Percentiles rank a stretch among this genome's conserved stretches.
Evolutionary conservation across 495 filamentous ascomycete genomes (phyloP).

Genomic region (Lindgomyces ingoldianus): DNA sequence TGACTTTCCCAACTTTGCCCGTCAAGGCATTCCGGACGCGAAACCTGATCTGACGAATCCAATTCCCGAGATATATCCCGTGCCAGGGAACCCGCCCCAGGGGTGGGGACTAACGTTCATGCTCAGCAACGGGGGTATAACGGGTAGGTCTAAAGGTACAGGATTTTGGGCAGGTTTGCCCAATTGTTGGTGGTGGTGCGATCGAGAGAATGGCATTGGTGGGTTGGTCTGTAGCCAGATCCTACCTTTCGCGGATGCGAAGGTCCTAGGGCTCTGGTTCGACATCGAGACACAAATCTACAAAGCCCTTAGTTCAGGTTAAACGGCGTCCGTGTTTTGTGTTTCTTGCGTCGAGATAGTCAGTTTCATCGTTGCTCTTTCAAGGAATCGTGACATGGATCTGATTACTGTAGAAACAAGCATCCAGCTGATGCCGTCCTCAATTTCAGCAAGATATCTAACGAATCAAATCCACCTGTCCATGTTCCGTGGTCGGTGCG

Average conservation of each 20-base stretch:
- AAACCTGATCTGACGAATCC: slow-evolving; percentile 51
- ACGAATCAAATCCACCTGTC: too few species aligned
- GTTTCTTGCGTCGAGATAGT: not conserved
- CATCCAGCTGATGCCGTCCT: too few species aligned
- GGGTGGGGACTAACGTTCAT: slow-evolving; percentile 60
- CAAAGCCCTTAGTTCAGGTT: slow-evolving; percentile 5
- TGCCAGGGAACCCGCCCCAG: slow-evolving; percentile 46
- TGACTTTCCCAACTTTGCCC: slow-evolving; percentile 49
- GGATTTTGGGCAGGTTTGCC: slow-evolving; percentile 55
- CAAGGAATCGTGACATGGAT: not conserved
- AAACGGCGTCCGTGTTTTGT: not conserved
- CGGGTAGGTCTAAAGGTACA: slow-evolving; percentile 49
- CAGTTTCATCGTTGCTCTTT: not conserved
- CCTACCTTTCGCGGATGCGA: slow-evolving; percentile 52
- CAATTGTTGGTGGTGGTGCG: slow-evolving; percentile 58
- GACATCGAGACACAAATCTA: slow-evolving; percentile 47
- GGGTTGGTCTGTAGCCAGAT: slow-evolving; percentile 56
- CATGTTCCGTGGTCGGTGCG: too few species aligned
- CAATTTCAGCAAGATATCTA: too few species aligned
- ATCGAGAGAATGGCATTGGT: slow-evolving; percentile 54
- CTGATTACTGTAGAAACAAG: too few species aligned
- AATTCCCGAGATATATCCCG: slow-evolving; percentile 49
- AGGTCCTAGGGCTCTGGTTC: slow-evolving; percentile 48
- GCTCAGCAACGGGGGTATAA: slow-evolving; percentile 46
- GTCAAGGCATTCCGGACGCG: slow-evolving; percentile 45